These are phyloP conservation scores for Bocquillonia castaneifolia DNA, from an alignment of 441 rosid species.

Conservation along the genomic window DNA sequence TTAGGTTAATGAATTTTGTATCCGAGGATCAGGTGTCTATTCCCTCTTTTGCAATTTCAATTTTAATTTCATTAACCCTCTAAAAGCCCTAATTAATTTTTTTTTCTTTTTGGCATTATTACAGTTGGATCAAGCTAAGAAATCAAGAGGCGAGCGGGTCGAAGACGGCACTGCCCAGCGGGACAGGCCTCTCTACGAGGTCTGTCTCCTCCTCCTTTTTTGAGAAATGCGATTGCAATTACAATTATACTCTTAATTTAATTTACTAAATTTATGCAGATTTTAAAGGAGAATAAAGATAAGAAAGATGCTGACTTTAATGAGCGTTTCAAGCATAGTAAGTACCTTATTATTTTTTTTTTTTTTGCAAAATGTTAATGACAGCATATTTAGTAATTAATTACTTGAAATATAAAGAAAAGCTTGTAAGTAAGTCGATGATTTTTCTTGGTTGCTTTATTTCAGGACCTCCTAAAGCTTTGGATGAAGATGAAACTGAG, in stretches of 20 bases:
- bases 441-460: not conserved
- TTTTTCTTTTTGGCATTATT: not conserved
- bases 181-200: conserved; percentile 87
- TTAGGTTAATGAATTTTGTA: conserved; percentile 73
- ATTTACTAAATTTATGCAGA: no score
- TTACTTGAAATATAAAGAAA: no score
- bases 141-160: conserved; percentile 76
- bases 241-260: no score
- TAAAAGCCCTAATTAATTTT: not conserved
- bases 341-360: conserved; percentile 23
- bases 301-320: conserved; percentile 91
- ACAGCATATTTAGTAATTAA: no score
- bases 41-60: not conserved
- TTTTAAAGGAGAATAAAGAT: conserved; percentile 91
- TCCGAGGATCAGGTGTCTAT: conserved; percentile 94
- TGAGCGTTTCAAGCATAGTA: conserved; percentile 91
- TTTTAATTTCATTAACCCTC: not conserved
- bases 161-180: conserved; percentile 96
- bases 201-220: conserved; percentile 22
- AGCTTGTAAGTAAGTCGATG: not conserved
- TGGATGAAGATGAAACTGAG: conserved; percentile 95
- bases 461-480: conserved; percentile 87
- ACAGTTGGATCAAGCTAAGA: conserved; percentile 81
- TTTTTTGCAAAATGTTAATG: no score
- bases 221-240: no score